Conservation (phyloP, 306 rosid species). For the Pterocarpus santalinus region DNA sequence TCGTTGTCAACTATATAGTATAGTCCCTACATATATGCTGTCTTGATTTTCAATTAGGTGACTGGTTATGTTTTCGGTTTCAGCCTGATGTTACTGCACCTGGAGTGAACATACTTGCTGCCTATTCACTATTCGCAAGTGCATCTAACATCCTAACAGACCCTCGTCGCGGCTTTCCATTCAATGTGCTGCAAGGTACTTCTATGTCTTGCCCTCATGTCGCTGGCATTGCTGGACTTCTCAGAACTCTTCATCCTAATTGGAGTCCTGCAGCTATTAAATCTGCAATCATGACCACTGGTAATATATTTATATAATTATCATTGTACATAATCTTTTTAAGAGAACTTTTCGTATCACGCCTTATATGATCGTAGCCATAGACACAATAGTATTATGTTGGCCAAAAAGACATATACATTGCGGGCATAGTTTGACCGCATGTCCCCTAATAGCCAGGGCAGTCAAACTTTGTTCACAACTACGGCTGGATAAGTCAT, state of each 20-base stretch:
- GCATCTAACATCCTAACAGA: conserved; percentile 3
- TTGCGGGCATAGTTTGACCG: no score
- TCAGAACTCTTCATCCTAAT: conserved; percentile 36
- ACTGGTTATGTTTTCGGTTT: neutral
- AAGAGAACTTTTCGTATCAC: no score
- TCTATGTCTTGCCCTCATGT: conserved; percentile 45
- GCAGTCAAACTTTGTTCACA: no score
- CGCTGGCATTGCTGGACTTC: conserved; percentile 44
- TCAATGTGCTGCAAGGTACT: conserved; percentile 29
- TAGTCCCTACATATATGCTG: neutral
- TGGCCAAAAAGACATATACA: no score
- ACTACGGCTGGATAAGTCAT: no score
- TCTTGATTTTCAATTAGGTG: neutral
- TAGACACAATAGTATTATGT: no score
- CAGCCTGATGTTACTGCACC: conserved; percentile 47
- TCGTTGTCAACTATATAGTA: no score
- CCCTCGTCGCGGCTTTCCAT: neutral
- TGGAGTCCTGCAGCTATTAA: conserved; percentile 48
- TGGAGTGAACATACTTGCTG: conserved; percentile 40
- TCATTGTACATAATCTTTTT: no score
- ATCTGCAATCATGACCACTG: conserved; percentile 49
- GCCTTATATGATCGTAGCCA: no score
- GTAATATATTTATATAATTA: neutral
- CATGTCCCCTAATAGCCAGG: no score
- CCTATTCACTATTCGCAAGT: conserved; percentile 22